Conservation (phyloP, 2,329 filamentous ascomycete species). For the Coleophoma eucalyptorum region DNA sequence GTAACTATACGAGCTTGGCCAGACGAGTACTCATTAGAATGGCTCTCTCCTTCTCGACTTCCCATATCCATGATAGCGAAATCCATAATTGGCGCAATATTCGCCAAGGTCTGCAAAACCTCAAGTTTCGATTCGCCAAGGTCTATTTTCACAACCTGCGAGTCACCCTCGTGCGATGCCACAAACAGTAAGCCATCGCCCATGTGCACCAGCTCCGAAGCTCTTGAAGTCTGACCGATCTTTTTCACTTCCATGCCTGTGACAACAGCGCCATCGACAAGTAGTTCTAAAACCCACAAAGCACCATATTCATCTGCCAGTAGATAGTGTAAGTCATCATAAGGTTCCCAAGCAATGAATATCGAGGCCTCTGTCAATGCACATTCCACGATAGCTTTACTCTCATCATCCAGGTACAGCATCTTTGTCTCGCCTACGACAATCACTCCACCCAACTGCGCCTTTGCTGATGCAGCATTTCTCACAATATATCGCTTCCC, state of each 20-base stretch:
- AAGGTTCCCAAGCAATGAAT: conserved; percentile 87
- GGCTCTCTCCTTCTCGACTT: conserved; percentile 71
- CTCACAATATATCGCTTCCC: conserved; percentile 58
- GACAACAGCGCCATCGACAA: conserved; percentile 64
- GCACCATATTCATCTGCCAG: conserved; percentile 88
- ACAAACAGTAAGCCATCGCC: conserved; percentile 73
- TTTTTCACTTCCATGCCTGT: conserved; percentile 66
- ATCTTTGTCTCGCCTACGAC: conserved; percentile 78
- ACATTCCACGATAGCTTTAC: conserved; percentile 60
- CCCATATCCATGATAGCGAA: conserved; percentile 97
- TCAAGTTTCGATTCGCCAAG: conserved; percentile 47
- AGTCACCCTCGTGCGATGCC: conserved; percentile 90
- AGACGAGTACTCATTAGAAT: conserved; percentile 88
- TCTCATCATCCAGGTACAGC: conserved; percentile 79
- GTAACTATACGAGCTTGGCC: conserved; percentile 92
- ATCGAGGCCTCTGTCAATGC: conserved; percentile 71
- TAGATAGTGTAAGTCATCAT: conserved; percentile 80
- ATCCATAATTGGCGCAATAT: conserved; percentile 88
- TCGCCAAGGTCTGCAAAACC: conserved; percentile 71
- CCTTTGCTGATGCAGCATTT: conserved; percentile 41
- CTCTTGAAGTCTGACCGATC: conserved; percentile 66
- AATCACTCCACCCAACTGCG: conserved; percentile 66
- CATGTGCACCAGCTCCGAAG: conserved; percentile 76
- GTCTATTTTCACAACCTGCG: conserved; percentile 69
- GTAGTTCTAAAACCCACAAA: conserved; percentile 79